Percentiles rank a stretch among this genome's conserved stretches.
These are phyloP conservation scores for Bolboschoenoplectus hybrid DNA, from an alignment of 202 grass and related monocot genomes.

Conservation along the genomic window DNA sequence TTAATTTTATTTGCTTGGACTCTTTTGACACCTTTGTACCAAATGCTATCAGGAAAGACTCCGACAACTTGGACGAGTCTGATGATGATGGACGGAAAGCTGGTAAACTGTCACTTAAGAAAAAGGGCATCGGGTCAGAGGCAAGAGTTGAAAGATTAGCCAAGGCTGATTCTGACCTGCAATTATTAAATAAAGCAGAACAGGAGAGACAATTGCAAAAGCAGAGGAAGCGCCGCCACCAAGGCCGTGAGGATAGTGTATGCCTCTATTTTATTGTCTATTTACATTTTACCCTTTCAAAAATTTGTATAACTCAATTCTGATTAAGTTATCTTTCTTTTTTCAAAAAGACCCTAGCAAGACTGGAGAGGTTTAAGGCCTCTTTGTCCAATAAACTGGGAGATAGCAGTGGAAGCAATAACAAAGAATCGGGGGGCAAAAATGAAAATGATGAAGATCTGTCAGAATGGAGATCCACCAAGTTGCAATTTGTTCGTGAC, in stretches of 20 bases:
- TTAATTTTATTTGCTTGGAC: constrained; percentile 19
- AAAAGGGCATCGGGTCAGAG: constrained; percentile 90
- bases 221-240: constrained; percentile 73
- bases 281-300: constrained; percentile 28
- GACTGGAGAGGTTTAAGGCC: constrained; percentile 75
- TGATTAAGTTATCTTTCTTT: constrained; percentile 24
- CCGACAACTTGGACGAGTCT: constrained; percentile 43
- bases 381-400: constrained; percentile 49
- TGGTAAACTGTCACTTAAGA: constrained; percentile 88
- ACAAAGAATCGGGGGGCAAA: constrained; percentile 24
- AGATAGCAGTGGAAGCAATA: constrained; percentile 40
- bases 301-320: constrained; percentile 23
- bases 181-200: constrained; percentile 81
- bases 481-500: constrained; percentile 57
- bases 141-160: constrained; percentile 72
- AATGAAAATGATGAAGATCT: constrained; percentile 54
- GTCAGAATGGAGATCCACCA: constrained; percentile 65
- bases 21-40: constrained; percentile 17
- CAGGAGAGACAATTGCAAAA: constrained; percentile 90
- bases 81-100: constrained; percentile 51
- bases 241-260: constrained; percentile 91
- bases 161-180: constrained; percentile 76
- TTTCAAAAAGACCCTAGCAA: constrained; percentile 68
- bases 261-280: constrained; percentile 33
- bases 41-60: constrained; percentile 50